Evolutionary conservation across 352 stramenopile genomes (phyloP), one percentile per base, ranked within the genome.

Genomic region (Pythium volutum): DNA sequence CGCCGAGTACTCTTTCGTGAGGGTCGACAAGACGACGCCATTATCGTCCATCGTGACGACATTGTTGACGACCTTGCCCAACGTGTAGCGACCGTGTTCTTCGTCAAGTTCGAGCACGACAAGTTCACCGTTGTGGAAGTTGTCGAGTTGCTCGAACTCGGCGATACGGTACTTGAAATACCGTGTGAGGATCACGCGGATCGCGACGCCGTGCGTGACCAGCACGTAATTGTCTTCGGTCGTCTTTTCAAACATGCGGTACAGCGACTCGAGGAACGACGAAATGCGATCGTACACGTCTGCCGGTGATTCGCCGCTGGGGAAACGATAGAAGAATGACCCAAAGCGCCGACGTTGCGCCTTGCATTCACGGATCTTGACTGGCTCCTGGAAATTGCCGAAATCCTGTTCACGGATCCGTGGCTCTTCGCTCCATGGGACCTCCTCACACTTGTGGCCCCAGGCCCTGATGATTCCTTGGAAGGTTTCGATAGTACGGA

Each of bases 341-440:
- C 87, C 86, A 65, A 93, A 96, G 33, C 75, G 79, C 25, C 76
- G 78, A 4, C 83, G 80, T 51, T 93, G 81, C 15, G 72, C 56
- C 56, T 95, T 93, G 72, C 79, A 91, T 50, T 95, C 79, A 16
- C 82, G 79, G 62, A 95, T 93, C 45, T 89, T 88, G 27, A 79
- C 58, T 4, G 83, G 83, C 7, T 95, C 81, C 49, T 96, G 87
- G 66, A 95, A 96, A 55, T 97, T 97, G 55, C 85, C 88, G 77
- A 96, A 97, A 56, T 97, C 85, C 61, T 97, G 88, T 49, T 97
- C 88, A 14, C 85, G 79, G 48, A 97, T 94, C 11, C 87, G 85
- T 9, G 87, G 87, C 55, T 97, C 88, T 50, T 97, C 87, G 4
- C 67, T 75, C 81, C 85, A 89, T 36, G 83, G 83, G 43, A 93